Evolutionary conservation across 192 early-diverging fungal species (phyloP), one percentile per base, ranked within the genome.

Genomic region (Lunasporangiospora selenospora): DNA sequence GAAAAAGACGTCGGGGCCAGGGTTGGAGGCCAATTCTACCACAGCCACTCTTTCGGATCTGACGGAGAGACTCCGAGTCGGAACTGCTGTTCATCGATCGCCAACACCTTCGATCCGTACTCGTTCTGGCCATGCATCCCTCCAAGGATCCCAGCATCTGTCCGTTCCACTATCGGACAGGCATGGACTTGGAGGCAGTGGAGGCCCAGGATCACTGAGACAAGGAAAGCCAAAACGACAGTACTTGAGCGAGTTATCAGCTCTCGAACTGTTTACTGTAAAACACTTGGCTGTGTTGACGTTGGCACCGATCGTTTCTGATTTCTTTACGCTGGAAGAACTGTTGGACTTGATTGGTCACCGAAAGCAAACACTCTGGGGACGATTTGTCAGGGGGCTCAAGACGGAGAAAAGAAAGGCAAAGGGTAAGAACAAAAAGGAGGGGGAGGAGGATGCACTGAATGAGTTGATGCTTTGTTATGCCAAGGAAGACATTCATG

Each of bases 201-300:
- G 37, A 33, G 47, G 44, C 42, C n/a, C 26, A 12, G 23, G 23
- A 23, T 8, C 5, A 31, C 16, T 29, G 2, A 13, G 18, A 21
- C 36, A 40, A 43, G 50, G 50, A 5, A 47, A 52, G n/a, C 63
- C 58, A 38, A 69, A 62, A 53, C 27, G 76, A 44, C 75, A 79
- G n/a, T 87, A 86, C 58, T 57, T 90, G 12, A 77, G 79, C 3
- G 92, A 94, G 52, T 56, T 92, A 1, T 85, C 86, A 3, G 91
- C 90, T 6, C 77, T 96, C 23, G 90, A 93, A 62, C 84, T 87
- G 46, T 89, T 96, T 77, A 89, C 89, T 31, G 89, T 93, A 27
- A 87, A 91, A 36, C 93, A 96, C 48, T 78, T 92, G 29, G 96
- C 95, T 3, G 90, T 93, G 1, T 76, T 89, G 32, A 80, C 83